Percentiles rank a stretch among this genome's conserved stretches.
These are phyloP conservation scores for Teunomyces pallodes DNA, from an alignment of 805 yeast genomes.

Conservation along the genomic window DNA sequence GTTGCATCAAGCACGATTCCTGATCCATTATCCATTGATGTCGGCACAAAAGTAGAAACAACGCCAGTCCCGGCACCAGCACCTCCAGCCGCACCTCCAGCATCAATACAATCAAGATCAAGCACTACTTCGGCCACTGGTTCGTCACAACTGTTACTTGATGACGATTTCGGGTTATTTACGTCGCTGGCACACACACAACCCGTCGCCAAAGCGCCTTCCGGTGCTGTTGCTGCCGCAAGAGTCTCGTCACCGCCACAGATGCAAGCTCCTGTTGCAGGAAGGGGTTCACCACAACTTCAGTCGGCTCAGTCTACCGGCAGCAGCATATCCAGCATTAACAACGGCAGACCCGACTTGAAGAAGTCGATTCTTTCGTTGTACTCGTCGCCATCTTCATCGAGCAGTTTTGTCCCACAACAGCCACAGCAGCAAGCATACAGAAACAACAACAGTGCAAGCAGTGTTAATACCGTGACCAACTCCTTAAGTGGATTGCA, in stretches of 20 bases:
- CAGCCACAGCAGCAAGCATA: constrained; percentile 16
- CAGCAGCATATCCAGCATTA: constrained; percentile 21
- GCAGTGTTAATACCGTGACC: constrained; percentile 12
- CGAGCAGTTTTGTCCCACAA: constrained; percentile 30
- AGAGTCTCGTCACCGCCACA: constrained; percentile 8
- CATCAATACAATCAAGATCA: background rate
- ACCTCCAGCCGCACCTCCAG: background rate
- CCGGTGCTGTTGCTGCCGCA: constrained; percentile 5
- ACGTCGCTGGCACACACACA: constrained; percentile 20
- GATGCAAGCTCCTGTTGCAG: constrained; percentile 3
- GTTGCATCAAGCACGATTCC: constrained; percentile 54
- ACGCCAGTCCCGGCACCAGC: background rate
- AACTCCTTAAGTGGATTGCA: constrained; percentile 22
- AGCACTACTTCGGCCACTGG: background rate
- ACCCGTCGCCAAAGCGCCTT: background rate
- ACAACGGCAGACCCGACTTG: constrained; percentile 66
- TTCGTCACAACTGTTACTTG: constrained; percentile 18
- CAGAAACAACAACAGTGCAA: constrained; percentile 2
- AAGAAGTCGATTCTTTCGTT: constrained; percentile 89
- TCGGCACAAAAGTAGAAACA: background rate
- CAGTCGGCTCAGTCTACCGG: constrained; percentile 37
- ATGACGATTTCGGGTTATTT: constrained; percentile 43
- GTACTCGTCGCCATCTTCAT: constrained; percentile 62
- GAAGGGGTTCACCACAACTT: constrained; percentile 7
- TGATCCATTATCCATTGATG: constrained; percentile 50